A percentile compares a stretch with the other conserved stretches of the same genome.
Conservation (phyloP, 1,139 yeast genomes). For the Insectozyma bohioensis region DNA sequence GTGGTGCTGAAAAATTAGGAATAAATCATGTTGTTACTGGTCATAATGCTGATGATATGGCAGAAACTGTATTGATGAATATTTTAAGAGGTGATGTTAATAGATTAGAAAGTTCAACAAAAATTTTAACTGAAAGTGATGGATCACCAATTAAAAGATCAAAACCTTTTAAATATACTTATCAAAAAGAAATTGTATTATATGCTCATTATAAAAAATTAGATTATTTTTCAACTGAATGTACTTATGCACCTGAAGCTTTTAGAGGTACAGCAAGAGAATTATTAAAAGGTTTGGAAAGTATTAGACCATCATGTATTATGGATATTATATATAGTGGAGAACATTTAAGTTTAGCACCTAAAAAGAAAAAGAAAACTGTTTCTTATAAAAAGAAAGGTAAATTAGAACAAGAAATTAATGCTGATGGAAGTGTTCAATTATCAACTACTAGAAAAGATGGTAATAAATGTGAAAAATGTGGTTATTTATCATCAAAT, state of each 20-base stretch:
- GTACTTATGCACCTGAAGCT: conserved; percentile 98
- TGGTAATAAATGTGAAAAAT: conserved; percentile 76
- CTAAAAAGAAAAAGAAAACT: conserved; percentile 42
- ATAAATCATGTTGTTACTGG: conserved; percentile 95
- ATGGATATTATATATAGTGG: conserved; percentile 95
- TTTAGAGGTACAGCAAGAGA: conserved; percentile 97
- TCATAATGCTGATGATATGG: conserved; percentile 99
- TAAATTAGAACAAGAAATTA: conserved; percentile 48
- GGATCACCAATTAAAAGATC: conserved; percentile 87
- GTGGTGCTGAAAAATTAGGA: conserved; percentile 90
- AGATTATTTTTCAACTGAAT: conserved; percentile 96
- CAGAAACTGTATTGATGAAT: conserved; percentile 97
- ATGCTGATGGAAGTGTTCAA: conserved; percentile 61
- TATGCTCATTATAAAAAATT: conserved; percentile 96
- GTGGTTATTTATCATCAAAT: conserved; percentile 91
- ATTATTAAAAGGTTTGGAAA: conserved; percentile 82
- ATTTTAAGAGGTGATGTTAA: conserved; percentile 94
- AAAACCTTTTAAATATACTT: conserved; percentile 93
- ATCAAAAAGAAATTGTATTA: conserved; percentile 94
- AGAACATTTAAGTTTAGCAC: conserved; percentile 72
- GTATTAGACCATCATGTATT: conserved; percentile 89
- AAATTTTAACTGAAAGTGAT: conserved; percentile 75
- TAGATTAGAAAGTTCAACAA: conserved; percentile 85
- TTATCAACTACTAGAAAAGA: conserved; percentile 47
- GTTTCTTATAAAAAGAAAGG: conserved; percentile 30